A percentile compares a stretch with the other conserved stretches of the same genome.
Evolutionary conservation across 2,329 filamentous ascomycete genomes (phyloP).

Genomic region (Dactylellina sp.): DNA sequence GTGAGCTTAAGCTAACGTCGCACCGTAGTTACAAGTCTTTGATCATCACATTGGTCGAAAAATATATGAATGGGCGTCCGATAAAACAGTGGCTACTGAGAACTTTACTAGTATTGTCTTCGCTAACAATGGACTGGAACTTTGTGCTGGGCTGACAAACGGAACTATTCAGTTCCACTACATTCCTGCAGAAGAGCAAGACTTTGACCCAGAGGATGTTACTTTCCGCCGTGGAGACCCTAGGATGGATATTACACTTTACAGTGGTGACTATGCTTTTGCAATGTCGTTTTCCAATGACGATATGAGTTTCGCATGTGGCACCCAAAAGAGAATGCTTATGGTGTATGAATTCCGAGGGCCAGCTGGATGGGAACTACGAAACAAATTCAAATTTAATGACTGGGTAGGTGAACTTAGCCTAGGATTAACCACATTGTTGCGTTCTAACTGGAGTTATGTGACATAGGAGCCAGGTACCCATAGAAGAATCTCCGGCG

Average conservation of each 20-base stretch:
- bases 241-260: conserved; percentile 41
- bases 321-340: conserved; percentile 52
- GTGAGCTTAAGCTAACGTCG: neutral
- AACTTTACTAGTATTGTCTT: conserved; percentile 52
- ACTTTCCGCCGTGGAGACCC: conserved; percentile 45
- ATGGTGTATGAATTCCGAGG: conserved; percentile 43
- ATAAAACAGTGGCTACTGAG: conserved; percentile 41
- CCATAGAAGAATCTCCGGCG: conserved; percentile 49
- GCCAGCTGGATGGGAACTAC: conserved; percentile 37
- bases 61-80: conserved; percentile 47
- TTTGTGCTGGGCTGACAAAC: conserved; percentile 42
- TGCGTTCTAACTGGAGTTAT: conserved; percentile 19
- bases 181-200: conserved; percentile 38
- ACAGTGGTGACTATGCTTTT: conserved; percentile 50
- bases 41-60: conserved; percentile 42
- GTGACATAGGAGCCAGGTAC: conserved; percentile 48
- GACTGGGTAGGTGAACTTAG: conserved; percentile 39
- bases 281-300: conserved; percentile 51
- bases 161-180: conserved; percentile 53
- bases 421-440: neutral
- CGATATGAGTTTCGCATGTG: conserved; percentile 52
- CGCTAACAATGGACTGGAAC: conserved; percentile 40
- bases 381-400: conserved; percentile 54
- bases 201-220: conserved; percentile 40
- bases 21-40: conserved; percentile 50